Base-by-base conservation (phyloP, 2,329 filamentous ascomycete genomes). In the Fusarium succisae region DNA sequence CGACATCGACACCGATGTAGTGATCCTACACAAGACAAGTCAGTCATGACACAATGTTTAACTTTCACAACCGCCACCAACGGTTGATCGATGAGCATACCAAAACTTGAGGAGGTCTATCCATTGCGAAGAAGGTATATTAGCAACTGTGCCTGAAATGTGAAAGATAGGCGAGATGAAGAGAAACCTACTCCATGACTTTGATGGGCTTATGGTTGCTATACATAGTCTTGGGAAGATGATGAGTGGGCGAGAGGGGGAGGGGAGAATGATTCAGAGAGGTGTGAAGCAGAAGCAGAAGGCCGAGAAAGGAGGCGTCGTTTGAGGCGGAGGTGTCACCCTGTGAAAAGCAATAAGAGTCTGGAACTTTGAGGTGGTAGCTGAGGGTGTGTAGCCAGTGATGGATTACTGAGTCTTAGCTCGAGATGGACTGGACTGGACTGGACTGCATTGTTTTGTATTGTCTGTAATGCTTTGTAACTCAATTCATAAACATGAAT, bases 1-100 rank as follows among this genome's bases (percentile, higher is more conserved):
- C 96, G 57, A 99, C 96, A 85, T 99, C 96, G 77, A 99, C 94
- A 70, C 96, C 96, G 80, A 98, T 89, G 79, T 89, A 91, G 78
- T 91, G 87, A 70, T 90, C 87, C 83, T 90, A 69, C 3, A 37
- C 28, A 44, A 48, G 50, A 35, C 37, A 47, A 58, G 53, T 78
- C 50, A 79, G 76, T 44, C 62, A 38, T 57, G 51, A 30, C 20
- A 55, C 35, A 30, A 55, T 14, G 37, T 17, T 39, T 17, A 51
- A 17, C n/a, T 55, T 28, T 37, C 41, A 35, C 59, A 18, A 47
- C 51, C 66, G 45, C 55, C 44, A 57, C 47, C 41, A 59, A 69
- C 61, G 64, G 70, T n/a, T 47, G 38, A 24, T 39, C 47, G 30
- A 53, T 32, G 35, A 32, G 58, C 77, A 69, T 82, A 83, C 81